These are phyloP conservation scores for Lanmaoa rubissima DNA, from an alignment of 768 basidiomycete genomes.

Conservation along the genomic window DNA sequence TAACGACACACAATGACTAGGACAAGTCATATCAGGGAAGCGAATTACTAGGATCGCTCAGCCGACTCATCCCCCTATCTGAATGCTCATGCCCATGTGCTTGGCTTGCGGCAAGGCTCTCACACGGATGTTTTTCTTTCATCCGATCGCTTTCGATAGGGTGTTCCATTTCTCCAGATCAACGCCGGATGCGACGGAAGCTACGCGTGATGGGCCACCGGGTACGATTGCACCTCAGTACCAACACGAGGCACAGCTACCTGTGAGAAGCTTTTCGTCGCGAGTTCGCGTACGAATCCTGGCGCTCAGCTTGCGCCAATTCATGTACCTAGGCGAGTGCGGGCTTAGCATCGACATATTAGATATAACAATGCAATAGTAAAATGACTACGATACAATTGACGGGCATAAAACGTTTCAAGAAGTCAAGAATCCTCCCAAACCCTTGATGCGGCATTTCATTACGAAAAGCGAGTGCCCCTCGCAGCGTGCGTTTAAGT, in stretches of 20 bases:
- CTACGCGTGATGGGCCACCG: background rate
- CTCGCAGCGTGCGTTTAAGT: background rate
- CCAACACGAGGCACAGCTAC: slow-evolving; percentile 1
- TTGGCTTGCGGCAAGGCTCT: no score
- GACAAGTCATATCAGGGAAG: slow-evolving; percentile 9
- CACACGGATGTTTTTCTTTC: background rate
- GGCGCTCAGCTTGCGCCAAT: background rate
- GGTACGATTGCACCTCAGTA: background rate
- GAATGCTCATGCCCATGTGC: background rate
- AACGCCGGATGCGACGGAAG: background rate
- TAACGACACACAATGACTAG: no score
- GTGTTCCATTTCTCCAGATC: slow-evolving; percentile 10
- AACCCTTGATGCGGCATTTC: slow-evolving; percentile 4
- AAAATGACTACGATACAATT: background rate
- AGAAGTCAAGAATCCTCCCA: slow-evolving; percentile 7
- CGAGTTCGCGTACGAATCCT: background rate
- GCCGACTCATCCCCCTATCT: background rate
- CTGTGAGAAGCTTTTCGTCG: no score
- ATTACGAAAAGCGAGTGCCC: slow-evolving; percentile 17
- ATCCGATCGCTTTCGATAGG: background rate
- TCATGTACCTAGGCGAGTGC: background rate
- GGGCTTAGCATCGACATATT: background rate
- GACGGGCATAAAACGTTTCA: slow-evolving; percentile 13
- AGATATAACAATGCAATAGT: background rate
- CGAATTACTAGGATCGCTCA: background rate